Evolutionary conservation across 2,329 filamentous ascomycete species (phyloP).

Genomic region (Monosporascus cannonballus): DNA sequence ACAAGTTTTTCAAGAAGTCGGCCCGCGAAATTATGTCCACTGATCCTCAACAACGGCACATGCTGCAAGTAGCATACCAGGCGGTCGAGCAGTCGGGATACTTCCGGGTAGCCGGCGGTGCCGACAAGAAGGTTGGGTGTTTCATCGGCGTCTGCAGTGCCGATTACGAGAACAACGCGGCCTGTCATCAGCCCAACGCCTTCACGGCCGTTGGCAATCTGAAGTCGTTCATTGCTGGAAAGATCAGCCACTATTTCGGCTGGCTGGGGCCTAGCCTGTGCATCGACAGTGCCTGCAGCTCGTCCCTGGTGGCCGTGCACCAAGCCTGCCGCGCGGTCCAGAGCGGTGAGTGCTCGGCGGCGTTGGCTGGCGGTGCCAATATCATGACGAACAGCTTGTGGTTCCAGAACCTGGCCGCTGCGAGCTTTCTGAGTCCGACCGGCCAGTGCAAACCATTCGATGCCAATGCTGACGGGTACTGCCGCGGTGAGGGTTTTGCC

Average conservation of each 20-base stretch:
- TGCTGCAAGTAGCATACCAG: conserved; percentile 17
- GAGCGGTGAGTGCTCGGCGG: conserved; percentile 21
- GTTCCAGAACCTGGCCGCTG: conserved; percentile 18
- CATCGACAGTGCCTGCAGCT: conserved; percentile 29
- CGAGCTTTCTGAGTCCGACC: conserved; percentile 21
- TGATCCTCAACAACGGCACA: conserved; percentile 14
- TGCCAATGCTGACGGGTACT: conserved; percentile 42
- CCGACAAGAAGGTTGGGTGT: conserved; percentile 24
- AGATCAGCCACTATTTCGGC: conserved; percentile 25
- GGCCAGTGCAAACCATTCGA: conserved; percentile 29
- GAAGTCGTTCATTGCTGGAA: conserved; percentile 14
- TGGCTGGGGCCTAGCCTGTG: conserved; percentile 22
- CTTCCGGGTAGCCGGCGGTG: conserved; percentile 4
- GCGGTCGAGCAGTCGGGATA: conserved; percentile 23
- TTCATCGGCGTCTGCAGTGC: conserved; percentile 29
- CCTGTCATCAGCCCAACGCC: conserved; percentile 28
- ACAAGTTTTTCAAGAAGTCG: conserved; percentile 20
- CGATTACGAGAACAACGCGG: conserved; percentile 37
- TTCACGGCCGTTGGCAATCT: conserved; percentile 25
- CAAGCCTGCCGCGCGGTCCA: conserved; percentile 24
- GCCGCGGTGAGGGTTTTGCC: conserved; percentile 41
- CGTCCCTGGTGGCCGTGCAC: conserved; percentile 28
- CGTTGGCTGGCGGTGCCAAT: conserved; percentile 26
- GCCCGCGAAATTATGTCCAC: conserved; percentile 10
- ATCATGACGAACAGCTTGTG: conserved; percentile 20